phyloP scores from a whole-genome alignment of 495 filamentous ascomycete species.

The Aspergillus indologenus region DNA sequence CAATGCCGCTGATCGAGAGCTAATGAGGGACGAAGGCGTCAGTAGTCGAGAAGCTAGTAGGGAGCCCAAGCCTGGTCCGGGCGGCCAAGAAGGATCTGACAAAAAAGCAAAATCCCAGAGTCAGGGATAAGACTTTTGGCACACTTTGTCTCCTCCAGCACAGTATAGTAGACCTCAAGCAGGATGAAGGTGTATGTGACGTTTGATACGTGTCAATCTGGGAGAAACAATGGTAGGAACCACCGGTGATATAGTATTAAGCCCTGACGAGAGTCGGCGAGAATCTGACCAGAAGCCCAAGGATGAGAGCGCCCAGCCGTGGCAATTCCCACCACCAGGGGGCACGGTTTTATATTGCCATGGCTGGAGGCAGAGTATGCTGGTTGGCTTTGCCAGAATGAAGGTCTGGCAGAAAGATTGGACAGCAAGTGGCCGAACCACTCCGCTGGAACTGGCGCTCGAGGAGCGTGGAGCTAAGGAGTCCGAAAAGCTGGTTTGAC shows the following conservation, averaged over 20 bases:
- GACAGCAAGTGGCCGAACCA: conserved; percentile 11
- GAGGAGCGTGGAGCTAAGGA: conserved; percentile 4
- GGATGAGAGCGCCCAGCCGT: background rate
- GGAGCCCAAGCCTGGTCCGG: conserved; percentile 1
- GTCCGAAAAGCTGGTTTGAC: conserved; percentile 14
- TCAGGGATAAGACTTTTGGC: too few species aligned
- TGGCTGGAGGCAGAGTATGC: background rate
- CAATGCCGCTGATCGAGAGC: background rate
- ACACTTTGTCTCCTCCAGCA: background rate
- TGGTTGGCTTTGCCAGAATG: background rate
- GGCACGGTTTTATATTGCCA: background rate
- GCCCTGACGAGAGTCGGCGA: background rate
- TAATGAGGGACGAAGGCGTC: conserved; percentile 1
- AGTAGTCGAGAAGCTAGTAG: conserved; percentile 4
- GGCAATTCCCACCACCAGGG: background rate
- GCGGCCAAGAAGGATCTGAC: background rate
- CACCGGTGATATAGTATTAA: too few species aligned
- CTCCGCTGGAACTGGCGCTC: conserved; percentile 15
- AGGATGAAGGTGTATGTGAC: background rate
- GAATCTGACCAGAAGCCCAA: background rate
- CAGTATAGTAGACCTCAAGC: background rate
- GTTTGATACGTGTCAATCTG: background rate
- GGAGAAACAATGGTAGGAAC: too few species aligned
- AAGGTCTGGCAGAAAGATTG: conserved; percentile 9
- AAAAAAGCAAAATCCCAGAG: conserved; percentile 1